Conservation (phyloP, 1,139 yeast genomes). For the Yamadazyma triangularis region DNA sequence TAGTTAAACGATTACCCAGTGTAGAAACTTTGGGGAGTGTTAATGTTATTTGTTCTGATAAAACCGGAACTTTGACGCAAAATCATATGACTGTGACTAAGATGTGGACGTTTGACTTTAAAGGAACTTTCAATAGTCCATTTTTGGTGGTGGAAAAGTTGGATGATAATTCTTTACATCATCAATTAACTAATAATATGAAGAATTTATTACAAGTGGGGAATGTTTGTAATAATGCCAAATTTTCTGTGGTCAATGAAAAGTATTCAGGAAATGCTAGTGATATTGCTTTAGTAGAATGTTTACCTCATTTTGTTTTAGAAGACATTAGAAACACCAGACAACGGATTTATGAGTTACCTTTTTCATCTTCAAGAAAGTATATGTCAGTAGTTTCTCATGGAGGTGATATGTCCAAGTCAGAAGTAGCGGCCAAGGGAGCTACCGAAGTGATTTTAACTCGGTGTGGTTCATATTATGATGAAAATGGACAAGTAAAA, state of each 20-base stretch:
- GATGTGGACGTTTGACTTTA: constrained; percentile 75
- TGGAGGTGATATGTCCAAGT: constrained; percentile 50
- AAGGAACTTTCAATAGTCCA: constrained; percentile 44
- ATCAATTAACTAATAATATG: constrained; percentile 49
- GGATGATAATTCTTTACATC: constrained; percentile 34
- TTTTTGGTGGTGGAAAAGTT: constrained; percentile 47
- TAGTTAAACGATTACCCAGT: constrained; percentile 87
- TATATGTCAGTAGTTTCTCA: constrained; percentile 80
- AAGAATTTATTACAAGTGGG: constrained; percentile 60
- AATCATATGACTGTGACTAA: constrained; percentile 92
- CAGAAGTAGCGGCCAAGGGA: constrained; percentile 77
- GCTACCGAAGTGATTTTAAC: constrained; percentile 76
- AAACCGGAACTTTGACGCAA: constrained; percentile 92
- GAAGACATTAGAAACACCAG: constrained; percentile 62
- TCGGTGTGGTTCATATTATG: constrained; percentile 56
- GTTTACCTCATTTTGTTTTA: constrained; percentile 63
- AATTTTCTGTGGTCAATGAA: constrained; percentile 63
- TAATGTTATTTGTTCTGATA: constrained; percentile 91
- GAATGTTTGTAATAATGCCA: constrained; percentile 77
- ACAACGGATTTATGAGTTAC: constrained; percentile 64
- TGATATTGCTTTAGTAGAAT: constrained; percentile 83
- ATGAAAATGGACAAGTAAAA: constrained; percentile 50
- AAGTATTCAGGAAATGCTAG: constrained; percentile 88
- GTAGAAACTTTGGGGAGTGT: constrained; percentile 96
- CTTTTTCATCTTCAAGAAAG: constrained; percentile 81